Percentiles rank a stretch among this genome's conserved stretches.
These are phyloP conservation scores for Pseudoperonospora humuli DNA, from an alignment of 352 stramenopile species.

Conservation along the genomic window DNA sequence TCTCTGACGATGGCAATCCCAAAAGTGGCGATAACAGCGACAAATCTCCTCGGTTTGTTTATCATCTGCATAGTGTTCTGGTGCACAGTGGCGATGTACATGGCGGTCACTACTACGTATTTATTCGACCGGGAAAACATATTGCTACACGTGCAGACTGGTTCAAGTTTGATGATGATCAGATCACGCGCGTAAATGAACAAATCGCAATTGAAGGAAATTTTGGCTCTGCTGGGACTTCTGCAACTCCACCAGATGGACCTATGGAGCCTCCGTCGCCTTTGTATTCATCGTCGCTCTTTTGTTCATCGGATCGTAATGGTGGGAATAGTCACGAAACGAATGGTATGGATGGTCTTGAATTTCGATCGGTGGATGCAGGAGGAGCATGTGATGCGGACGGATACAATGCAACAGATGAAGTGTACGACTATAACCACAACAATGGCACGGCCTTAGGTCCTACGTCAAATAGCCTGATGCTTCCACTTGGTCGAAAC, in stretches of 20 bases:
- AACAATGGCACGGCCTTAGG: slow-evolving; percentile 11
- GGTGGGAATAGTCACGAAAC: slow-evolving; percentile 11
- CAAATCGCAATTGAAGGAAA: slow-evolving; percentile 66
- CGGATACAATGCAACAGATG: slow-evolving; percentile 7
- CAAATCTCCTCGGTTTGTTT: slow-evolving; percentile 32
- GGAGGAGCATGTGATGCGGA: slow-evolving; percentile 8
- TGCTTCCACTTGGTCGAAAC: slow-evolving; percentile 49
- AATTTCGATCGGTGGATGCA: slow-evolving; percentile 34
- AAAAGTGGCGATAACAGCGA: slow-evolving; percentile 1
- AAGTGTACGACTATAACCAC: slow-evolving; percentile 39
- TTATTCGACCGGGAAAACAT: slow-evolving; percentile 73
- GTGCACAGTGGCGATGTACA: slow-evolving; percentile 84
- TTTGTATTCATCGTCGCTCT: slow-evolving; percentile 41
- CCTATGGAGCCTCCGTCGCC: slow-evolving; percentile 32
- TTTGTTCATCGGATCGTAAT: slow-evolving; percentile 39
- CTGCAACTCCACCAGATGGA: slow-evolving; percentile 9
- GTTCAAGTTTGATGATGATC: slow-evolving; percentile 83
- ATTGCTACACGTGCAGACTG: slow-evolving; percentile 55
- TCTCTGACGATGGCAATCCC: slow-evolving; percentile 8
- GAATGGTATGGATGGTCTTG: slow-evolving; percentile 28
- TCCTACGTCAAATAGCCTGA: slow-evolving; percentile 28
- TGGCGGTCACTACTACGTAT: slow-evolving; percentile 85
- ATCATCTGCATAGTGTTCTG: slow-evolving; percentile 80
- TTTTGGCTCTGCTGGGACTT: slow-evolving; percentile 42
- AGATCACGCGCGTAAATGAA: slow-evolving; percentile 73